Evolutionary conservation across 1,284 basidiomycete genomes (phyloP), one percentile per base, ranked within the genome.

Genomic region (Sutorius eximius): DNA sequence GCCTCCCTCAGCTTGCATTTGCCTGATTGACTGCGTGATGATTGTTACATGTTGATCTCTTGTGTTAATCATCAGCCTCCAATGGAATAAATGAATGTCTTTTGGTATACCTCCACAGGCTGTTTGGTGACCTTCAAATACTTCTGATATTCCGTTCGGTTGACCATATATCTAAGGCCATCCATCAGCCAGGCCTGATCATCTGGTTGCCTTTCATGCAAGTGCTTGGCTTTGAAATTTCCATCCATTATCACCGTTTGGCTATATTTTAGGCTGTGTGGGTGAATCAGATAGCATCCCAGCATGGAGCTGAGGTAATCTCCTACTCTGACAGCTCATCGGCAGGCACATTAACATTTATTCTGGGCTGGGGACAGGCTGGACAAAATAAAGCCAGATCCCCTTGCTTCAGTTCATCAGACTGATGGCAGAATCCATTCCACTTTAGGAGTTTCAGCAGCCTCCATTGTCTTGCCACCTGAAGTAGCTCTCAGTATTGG

Each of bases 151-250:
- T n/a, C 10, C 6, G 49, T 7, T 8, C 45, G 16, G 1, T 12
- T 33, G 1, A 58, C 51, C 38, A 64, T 61, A 16, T 32, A 60
- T 3, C 48, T 45, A 0, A 30, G 45, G 2, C 60, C 54, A 52
- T 64, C 55, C 47, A 55, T 62, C 0, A 64, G 40, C 44, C 37
- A 57, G 2, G 56, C 32, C 4, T 62, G 53, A 6, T 60, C 32
- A 1, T 50, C 29, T 0, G 48, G 27, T 0, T 3, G 5, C 2
- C 22, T 41, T 0, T 58, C 44, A 2, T 42, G 13, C 30, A 62
- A 4, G 12, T 59, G 55, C 6, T 61, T 22, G 0, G 60, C 60
- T 16, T 38, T 38, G n/a, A 38, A 38, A 2, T 38, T 38, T 2
- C 37, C 37, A 10, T 38, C 18, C 37, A 38, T 38, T 4, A 38